Evolutionary conservation across 371 early-diverging fungal genomes (phyloP).

Genomic region (Mortierella sp.): DNA sequence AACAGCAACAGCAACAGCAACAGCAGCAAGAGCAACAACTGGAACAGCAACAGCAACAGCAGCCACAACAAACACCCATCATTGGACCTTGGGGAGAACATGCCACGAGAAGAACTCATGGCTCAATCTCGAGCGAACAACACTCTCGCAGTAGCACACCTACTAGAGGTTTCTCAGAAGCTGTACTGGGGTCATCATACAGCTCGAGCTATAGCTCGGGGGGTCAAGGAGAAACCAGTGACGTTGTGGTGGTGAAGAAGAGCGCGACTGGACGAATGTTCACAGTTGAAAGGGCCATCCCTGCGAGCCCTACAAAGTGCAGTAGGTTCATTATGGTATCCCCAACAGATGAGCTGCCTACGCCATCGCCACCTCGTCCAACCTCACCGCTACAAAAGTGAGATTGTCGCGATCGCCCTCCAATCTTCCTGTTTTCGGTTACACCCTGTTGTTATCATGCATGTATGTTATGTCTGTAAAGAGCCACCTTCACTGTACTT

Average conservation of each 20-base stretch:
- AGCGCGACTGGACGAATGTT: conserved; percentile 52
- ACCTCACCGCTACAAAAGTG: conserved; percentile 1
- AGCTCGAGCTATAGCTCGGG: background rate
- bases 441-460: too few species aligned
- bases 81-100: conserved; percentile 18
- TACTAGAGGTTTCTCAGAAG: conserved; percentile 2
- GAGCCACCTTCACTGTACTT: too few species aligned
- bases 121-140: conserved; percentile 20
- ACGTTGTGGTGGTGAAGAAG: conserved; percentile 50
- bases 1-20: background rate
- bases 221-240: conserved; percentile 16
- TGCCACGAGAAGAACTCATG: conserved; percentile 20
- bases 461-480: too few species aligned
- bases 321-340: conserved; percentile 44
- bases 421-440: background rate
- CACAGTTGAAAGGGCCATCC: conserved; percentile 42
- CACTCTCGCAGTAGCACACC: conserved; percentile 11
- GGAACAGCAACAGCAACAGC: background rate
- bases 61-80: background rate
- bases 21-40: background rate
- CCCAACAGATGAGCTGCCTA: conserved; percentile 21
- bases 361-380: conserved; percentile 2
- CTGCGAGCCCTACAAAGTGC: conserved; percentile 37
- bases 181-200: background rate
- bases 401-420: background rate